Evolutionary conservation across 441 rosid genomes (phyloP), one percentile per base, ranked within the genome.

Genomic region (Capsella rubella): DNA sequence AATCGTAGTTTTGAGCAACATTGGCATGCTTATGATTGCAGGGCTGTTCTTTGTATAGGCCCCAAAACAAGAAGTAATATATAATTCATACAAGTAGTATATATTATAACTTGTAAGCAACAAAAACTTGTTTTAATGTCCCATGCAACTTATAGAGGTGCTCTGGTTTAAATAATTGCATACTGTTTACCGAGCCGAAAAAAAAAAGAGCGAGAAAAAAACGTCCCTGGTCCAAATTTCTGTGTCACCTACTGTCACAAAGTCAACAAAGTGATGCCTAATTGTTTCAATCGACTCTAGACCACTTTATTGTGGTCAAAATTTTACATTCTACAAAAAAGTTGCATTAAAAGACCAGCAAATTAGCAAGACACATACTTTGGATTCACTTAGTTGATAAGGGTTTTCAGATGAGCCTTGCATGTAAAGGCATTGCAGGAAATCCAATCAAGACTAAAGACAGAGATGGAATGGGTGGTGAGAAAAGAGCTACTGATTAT

Each of bases 401-500:
- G 15, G 32, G 42, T 42, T 40, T 51, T 59, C 39, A 29, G 45
- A 65, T 56, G 47, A 3, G 28, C 5, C 10, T 55, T 50, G 60
- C 53, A 50, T 47, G 72, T 49, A 3, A 16, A 49, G 12, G 14
- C 12, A 60, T 60, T 43, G 63, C 34, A 4, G 31, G 50, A 21
- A 35, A 60, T 27, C 29, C 58, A 63, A 32, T 42, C 21, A 37
- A 45, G 57, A 64, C 45, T 29, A 54, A 55, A 75, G 59, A 47
- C 31, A 69, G 53, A 60, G 63, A 63, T 62, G 40, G 64, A 70
- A 28, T 29, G 71, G 39, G 60, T 64, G 58, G 28, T 61, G 66
- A 28, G 51, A 42, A 62, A 58, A 76, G 66, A 49, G 39, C 28
- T 8, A 77, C 35, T 3, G 60, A 42, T 31, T 49, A 72, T 82